A percentile compares a stretch with the other conserved stretches of the same genome.
These are phyloP conservation scores for Maudiozyma turicensis DNA, from an alignment of 805 yeast species.

Conservation along the genomic window DNA sequence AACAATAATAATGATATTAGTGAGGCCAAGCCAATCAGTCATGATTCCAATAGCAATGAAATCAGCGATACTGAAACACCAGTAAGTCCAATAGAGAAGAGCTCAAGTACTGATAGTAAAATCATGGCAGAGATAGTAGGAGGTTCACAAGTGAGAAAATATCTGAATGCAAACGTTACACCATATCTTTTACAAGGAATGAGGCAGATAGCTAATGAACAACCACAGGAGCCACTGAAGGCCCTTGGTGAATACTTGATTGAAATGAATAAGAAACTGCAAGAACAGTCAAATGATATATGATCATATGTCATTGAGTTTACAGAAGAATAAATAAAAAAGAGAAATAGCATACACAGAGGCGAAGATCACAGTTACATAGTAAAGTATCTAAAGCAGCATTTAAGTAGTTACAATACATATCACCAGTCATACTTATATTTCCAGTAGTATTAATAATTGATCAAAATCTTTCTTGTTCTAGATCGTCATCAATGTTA, in stretches of 20 bases:
- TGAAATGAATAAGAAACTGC: conserved; percentile 24
- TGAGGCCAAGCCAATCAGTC: neutral
- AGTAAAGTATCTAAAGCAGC: neutral
- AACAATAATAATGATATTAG: no score
- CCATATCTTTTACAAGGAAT: conserved; percentile 57
- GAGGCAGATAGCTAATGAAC: conserved; percentile 39
- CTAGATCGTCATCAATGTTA: conserved; percentile 36
- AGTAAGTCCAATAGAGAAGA: neutral
- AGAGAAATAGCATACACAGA: no score
- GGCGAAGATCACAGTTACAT: no score
- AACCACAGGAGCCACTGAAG: conserved; percentile 47
- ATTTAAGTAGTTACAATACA: conserved; percentile 1
- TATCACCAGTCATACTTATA: neutral
- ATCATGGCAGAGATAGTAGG: conserved; percentile 44
- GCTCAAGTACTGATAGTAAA: neutral
- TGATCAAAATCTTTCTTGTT: conserved; percentile 35
- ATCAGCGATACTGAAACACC: neutral
- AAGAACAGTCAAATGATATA: neutral
- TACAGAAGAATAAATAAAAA: no score
- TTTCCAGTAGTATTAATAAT: conserved; percentile 1
- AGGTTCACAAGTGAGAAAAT: conserved; percentile 63
- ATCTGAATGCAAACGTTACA: conserved; percentile 56
- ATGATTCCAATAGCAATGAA: neutral
- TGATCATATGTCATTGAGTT: no score
- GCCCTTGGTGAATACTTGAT: conserved; percentile 48